Evolutionary conservation across 225 moss, liverwort and hornwort species (phyloP).

Genomic region (Rhytidiadelphus loreus): DNA sequence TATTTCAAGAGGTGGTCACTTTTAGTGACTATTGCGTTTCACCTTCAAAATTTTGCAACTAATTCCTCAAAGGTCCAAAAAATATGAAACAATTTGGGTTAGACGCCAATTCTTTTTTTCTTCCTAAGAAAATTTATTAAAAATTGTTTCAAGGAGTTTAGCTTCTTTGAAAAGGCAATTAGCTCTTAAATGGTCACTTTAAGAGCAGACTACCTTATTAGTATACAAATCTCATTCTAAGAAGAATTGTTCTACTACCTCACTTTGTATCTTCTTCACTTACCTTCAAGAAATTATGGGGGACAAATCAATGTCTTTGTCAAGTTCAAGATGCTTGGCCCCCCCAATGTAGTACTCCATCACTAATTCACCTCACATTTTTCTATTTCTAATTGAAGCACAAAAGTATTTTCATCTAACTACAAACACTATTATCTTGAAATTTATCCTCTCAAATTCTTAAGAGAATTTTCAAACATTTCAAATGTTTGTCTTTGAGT

Average conservation of each 20-base stretch:
- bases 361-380: background rate
- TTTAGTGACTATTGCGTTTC: no score
- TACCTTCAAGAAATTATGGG: rapidly evolving
- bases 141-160: no score
- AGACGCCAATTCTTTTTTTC: no score
- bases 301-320: background rate
- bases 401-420: background rate
- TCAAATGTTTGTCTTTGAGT: background rate
- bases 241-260: background rate
- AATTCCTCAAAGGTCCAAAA: no score
- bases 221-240: background rate
- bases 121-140: no score
- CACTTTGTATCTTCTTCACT: background rate
- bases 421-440: background rate
- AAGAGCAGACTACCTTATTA: no score
- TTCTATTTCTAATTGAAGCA: background rate
- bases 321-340: background rate
- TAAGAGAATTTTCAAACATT: background rate
- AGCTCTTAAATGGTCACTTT: no score
- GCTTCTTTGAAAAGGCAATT: no score
- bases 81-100: no score
- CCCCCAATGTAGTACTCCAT: background rate
- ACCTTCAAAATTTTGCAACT: no score
- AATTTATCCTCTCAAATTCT: background rate
- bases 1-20: no score